Conservation (phyloP, 306 rosid species). For the Sicyos edulis region DNA sequence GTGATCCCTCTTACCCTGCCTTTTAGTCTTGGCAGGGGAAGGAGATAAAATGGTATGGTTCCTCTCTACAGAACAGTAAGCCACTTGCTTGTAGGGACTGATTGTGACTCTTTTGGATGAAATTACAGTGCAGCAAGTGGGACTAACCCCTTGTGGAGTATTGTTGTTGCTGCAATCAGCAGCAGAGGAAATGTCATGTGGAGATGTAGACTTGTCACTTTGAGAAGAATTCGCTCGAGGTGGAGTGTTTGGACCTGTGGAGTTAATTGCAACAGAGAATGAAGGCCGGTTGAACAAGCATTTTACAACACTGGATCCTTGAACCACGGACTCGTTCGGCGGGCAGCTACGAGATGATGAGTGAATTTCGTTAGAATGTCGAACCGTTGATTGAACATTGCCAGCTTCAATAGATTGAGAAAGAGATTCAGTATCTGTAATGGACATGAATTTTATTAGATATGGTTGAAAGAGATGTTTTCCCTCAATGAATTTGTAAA, state of each 20-base stretch:
- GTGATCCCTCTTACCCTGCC: constrained; percentile 15
- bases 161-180: constrained; percentile 34
- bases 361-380: constrained; percentile 30
- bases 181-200: constrained; percentile 38
- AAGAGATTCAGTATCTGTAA: constrained; percentile 30
- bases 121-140: constrained; percentile 57
- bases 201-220: constrained; percentile 43
- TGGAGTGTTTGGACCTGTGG: constrained; percentile 57
- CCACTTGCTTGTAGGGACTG: constrained; percentile 58
- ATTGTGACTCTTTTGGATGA: constrained; percentile 74
- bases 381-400: constrained; percentile 31
- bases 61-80: constrained; percentile 48
- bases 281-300: constrained; percentile 62
- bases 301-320: constrained; percentile 61
- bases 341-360: constrained; percentile 30
- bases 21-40: constrained; percentile 47
- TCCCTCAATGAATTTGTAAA: background rate
- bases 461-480: background rate
- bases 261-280: constrained; percentile 30
- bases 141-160: constrained; percentile 34
- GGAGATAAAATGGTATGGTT: constrained; percentile 55
- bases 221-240: constrained; percentile 44
- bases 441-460: background rate
- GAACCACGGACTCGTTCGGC: constrained; percentile 31
- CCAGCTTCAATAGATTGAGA: constrained; percentile 28